These are phyloP conservation scores for Solanum appendiculatum DNA, from an alignment of 257 asterid genomes.

Conservation along the genomic window DNA sequence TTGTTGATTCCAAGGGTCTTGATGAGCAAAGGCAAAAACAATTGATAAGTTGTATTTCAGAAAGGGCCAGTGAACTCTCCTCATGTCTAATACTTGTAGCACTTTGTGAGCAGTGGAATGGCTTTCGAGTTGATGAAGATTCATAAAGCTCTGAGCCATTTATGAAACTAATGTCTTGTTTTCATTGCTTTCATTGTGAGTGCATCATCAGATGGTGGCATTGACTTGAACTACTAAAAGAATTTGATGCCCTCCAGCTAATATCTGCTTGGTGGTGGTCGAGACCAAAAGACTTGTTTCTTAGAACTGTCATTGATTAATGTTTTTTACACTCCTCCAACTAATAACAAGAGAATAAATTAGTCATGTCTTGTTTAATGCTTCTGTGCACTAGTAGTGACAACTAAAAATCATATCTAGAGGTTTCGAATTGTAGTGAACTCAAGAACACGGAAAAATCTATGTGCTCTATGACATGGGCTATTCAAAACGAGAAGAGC, in stretches of 20 bases:
- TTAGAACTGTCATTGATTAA: too few relatives aligned
- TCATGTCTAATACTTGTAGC: slow-evolving; percentile 84
- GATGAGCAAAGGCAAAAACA: slow-evolving; percentile 62
- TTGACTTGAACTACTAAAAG: slow-evolving; percentile 44
- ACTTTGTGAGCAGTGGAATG: slow-evolving; percentile 90
- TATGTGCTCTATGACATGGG: too few relatives aligned
- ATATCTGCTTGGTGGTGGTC: too few relatives aligned
- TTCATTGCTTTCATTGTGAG: slow-evolving; percentile 92
- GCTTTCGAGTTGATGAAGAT: slow-evolving; percentile 75
- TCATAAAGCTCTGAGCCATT: slow-evolving; percentile 38
- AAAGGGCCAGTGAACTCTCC: slow-evolving; percentile 54
- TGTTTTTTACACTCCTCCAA: too few relatives aligned
- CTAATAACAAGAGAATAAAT: too few relatives aligned
- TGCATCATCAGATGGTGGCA: slow-evolving; percentile 90
- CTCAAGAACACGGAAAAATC: too few relatives aligned
- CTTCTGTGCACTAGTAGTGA: too few relatives aligned
- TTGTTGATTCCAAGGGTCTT: slow-evolving; percentile 83
- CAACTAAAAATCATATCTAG: too few relatives aligned
- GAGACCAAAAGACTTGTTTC: too few relatives aligned
- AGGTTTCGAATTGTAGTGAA: too few relatives aligned
- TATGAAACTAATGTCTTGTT: slow-evolving; percentile 99
- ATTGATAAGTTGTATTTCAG: slow-evolving; percentile 39
- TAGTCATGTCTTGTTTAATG: too few relatives aligned
- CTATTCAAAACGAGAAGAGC: too few relatives aligned
- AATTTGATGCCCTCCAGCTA: slow-evolving; percentile 28